Evolutionary conservation across 345 rosid genomes (phyloP).

Genomic region (Lumnitzera littorea): DNA sequence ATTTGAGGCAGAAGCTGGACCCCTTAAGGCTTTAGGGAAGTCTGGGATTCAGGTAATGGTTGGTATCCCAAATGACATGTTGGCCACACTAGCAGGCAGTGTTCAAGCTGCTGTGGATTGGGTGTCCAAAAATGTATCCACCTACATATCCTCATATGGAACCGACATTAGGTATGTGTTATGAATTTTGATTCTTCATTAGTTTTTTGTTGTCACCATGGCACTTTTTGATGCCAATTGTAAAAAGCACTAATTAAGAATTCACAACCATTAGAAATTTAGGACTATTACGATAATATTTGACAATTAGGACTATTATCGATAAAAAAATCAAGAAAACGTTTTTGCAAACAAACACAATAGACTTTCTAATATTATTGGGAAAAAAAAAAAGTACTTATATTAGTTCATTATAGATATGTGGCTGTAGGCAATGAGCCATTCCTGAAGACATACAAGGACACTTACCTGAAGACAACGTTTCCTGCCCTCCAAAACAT

Average conservation of each 20-base stretch:
- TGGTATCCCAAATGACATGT: slow-evolving; percentile 81
- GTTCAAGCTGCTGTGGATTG: slow-evolving; percentile 50
- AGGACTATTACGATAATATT: no score
- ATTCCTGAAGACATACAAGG: slow-evolving; percentile 61
- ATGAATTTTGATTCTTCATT: not conserved
- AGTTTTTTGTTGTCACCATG: not conserved
- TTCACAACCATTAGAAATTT: no score
- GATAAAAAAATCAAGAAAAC: no score
- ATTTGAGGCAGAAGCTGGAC: slow-evolving; percentile 79
- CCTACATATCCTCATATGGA: slow-evolving; percentile 47
- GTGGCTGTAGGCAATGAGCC: slow-evolving; percentile 96
- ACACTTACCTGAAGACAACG: slow-evolving; percentile 40
- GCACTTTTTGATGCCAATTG: no score
- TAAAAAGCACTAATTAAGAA: no score
- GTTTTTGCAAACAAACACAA: no score
- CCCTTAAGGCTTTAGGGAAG: slow-evolving; percentile 68
- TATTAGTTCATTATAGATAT: slow-evolving; percentile 21
- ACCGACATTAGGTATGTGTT: slow-evolving; percentile 53
- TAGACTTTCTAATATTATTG: no score
- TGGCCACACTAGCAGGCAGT: slow-evolving; percentile 51
- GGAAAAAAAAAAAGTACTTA: no score
- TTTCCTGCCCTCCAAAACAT: slow-evolving; percentile 81
- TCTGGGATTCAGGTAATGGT: slow-evolving; percentile 93
- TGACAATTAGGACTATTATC: no score
- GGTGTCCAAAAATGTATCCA: slow-evolving; percentile 72